Percentiles rank a stretch among this genome's conserved stretches.
Conservation (phyloP, 2,329 filamentous ascomycete species). For the Pezicula radicicola region DNA sequence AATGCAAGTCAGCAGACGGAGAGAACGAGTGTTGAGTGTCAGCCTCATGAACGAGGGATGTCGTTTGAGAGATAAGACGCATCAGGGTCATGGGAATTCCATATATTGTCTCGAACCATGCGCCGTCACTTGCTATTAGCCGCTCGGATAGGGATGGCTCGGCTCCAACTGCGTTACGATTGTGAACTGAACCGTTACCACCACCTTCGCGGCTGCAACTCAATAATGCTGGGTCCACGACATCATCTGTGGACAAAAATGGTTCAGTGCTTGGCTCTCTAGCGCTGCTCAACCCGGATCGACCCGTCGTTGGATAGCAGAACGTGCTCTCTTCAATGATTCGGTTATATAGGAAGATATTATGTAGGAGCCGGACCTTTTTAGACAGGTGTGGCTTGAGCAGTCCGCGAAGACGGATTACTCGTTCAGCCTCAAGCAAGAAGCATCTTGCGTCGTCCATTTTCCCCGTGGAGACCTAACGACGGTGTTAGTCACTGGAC, state of each 20-base stretch:
- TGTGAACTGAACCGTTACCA: not conserved
- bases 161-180: not conserved
- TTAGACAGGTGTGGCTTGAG: constrained; percentile 32
- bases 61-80: not conserved
- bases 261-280: not conserved
- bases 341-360: constrained; percentile 34
- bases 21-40: not conserved
- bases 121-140: not conserved
- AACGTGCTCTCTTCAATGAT: constrained; percentile 34
- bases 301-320: not conserved
- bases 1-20: not conserved
- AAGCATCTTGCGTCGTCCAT: constrained; percentile 28
- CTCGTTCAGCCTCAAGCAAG: constrained; percentile 34
- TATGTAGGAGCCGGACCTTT: constrained; percentile 35
- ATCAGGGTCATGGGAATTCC: not conserved
- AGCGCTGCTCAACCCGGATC: not conserved
- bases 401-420: constrained; percentile 32
- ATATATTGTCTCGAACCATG: not conserved
- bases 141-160: not conserved
- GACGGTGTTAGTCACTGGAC: not conserved
- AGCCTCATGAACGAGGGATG: not conserved
- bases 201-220: not conserved
- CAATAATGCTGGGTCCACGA: not conserved
- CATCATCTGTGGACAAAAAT: not conserved
- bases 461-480: not conserved